Base-by-base conservation (phyloP, 2,329 filamentous ascomycete genomes). In the Phoma sp. region DNA sequence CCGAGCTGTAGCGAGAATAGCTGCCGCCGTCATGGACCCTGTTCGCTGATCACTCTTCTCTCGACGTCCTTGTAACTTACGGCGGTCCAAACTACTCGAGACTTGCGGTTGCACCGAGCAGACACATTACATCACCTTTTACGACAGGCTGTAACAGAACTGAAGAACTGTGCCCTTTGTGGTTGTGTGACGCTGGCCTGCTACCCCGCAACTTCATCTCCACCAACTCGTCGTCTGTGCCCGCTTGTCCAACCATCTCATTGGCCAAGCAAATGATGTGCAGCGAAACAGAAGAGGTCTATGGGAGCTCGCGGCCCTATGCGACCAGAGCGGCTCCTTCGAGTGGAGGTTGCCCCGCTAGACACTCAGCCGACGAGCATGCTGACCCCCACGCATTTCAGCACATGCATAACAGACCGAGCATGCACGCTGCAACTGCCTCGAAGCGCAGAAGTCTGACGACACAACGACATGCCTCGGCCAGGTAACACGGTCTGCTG, bases 121-220 rank as follows among this genome's bases (percentile, higher is more conserved):
- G 21, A 19, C 19, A 2, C 15, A 13, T 37, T 17, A 38, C 7
- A 15, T 17, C 13, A 35, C 3, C 31, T 13, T 27, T 35, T 31
- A 43, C 19, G 10, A 17, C 12, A 29, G 35, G 22, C 15, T 13
- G 7, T n/a, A 22, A 3, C 27, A 49, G 24, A 25, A 31, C n/a
- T 17, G 17, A 43, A 39, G 35, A 46, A 35, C 51, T 46, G 33
- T 39, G 36, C 49, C 37, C 29, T 47, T 32, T 22, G 47, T 51
- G 40, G 38, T 43, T 39, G 60, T 63, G 51, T 51, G 44, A 61
- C 58, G 37, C 50, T 27, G n/a, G 43, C 36, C 51, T 10, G 49
- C 50, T 65, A 66, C 65, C 65, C 64, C 64, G 62, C 65, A 68
- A 56, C 55, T 37, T 48, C 50, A 41, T 41, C 45, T 39, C 38